Conservation (phyloP, 345 rosid genomes). For the Toxicodendron radicans region DNA sequence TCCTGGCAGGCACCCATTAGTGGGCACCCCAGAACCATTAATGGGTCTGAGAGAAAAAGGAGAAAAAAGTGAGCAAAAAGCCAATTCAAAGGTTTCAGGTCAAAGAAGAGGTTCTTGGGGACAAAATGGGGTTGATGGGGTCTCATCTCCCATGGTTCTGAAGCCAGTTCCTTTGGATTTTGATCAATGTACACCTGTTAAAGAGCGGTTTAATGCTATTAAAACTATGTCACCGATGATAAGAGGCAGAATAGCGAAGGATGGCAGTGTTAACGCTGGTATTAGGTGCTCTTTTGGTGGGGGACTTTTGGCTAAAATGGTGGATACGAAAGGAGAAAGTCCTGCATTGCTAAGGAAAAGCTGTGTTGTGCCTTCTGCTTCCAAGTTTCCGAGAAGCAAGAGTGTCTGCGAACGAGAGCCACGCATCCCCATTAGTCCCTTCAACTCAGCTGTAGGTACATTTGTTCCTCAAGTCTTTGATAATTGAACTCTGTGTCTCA, state of each 20-base stretch:
- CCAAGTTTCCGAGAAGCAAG: conserved; percentile 75
- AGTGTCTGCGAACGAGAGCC: conserved; percentile 72
- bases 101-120: conserved; percentile 94
- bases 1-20: conserved; percentile 86
- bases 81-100: conserved; percentile 30
- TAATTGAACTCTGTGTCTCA: background rate
- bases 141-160: conserved; percentile 61
- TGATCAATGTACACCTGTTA: conserved; percentile 83
- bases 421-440: conserved; percentile 52
- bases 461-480: conserved; percentile 29
- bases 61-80: conserved; percentile 41
- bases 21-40: conserved; percentile 87
- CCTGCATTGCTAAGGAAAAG: conserved; percentile 73
- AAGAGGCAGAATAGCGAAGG: conserved; percentile 46
- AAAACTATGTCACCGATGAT: conserved; percentile 64
- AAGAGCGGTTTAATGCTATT: conserved; percentile 32
- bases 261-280: conserved; percentile 32
- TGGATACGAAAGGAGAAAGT: conserved; percentile 56
- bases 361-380: conserved; percentile 57
- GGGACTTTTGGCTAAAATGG: conserved; percentile 63
- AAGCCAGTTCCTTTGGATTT: conserved; percentile 88
- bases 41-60: conserved; percentile 63
- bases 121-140: conserved; percentile 38
- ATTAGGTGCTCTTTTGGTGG: conserved; percentile 78
- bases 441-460: conserved; percentile 94